Evolutionary conservation across 164 flowering plant genomes (phyloP), one percentile per base, ranked within the genome.

Genomic region (Akebia trifoliata): DNA sequence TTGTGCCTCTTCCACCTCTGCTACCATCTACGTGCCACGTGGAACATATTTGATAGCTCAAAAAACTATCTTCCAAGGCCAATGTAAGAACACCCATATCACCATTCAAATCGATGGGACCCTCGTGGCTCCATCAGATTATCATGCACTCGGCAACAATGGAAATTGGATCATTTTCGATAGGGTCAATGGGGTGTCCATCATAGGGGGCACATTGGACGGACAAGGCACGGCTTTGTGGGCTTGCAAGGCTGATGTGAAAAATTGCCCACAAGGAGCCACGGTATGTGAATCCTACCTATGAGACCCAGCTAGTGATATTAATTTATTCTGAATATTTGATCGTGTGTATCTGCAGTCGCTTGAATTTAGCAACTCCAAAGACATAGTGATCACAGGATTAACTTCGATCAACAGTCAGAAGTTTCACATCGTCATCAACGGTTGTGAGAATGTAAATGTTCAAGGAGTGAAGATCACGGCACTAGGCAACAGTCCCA

Each of bases 191-290:
- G 48, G 76, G 35, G 49, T 85, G 3, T 39, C 76, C 0, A 25
- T 86, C 14, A 25, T 22, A 6, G 93, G 93, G 2, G 89, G 93
- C 0, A 69, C 69, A 0, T 37, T 83, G 34, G 83, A 86, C 57
- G 93, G 71, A 1, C 58, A 24, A 18, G 93, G 82, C 0, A 46
- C 67, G 30, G 66, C 32, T 21, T 71, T 68, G 35, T 86, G 93
- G 93, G 62, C 70, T 8, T 81, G 89, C 62, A 62, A 77, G 47
- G 57, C 29, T 24, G 38, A 68, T 20, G 64, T 70, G 10, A 44
- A 52, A 25, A 60, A 22, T 20, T 83, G 89, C 39, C 86, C 86
- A 0, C n/a, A 1, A 0, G 84, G 78, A 2, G 77, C 82, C 3
- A 68, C 70, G 72, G 89, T 82, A 71, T 1, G 75, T 56, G 1